Base-by-base conservation (phyloP, 768 basidiomycete genomes). In the Hygrocybe coccinea region DNA sequence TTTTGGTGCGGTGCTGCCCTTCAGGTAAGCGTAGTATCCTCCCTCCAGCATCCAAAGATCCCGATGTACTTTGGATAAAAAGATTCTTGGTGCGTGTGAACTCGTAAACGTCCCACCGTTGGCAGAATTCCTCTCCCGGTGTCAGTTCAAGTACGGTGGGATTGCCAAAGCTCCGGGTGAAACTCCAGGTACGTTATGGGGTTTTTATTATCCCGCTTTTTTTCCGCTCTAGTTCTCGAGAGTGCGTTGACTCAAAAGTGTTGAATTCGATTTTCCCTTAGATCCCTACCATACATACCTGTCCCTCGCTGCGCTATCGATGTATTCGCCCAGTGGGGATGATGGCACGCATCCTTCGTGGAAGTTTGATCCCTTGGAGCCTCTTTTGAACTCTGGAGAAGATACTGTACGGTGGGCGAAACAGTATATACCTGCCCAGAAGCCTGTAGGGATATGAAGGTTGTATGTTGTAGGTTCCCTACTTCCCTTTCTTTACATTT, bases 281-380 rank as follows among this genome's bases (percentile, higher is more conserved):
- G 95, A 99, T 73, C 93, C 95, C 0, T 95, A 92, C 65, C 95
- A 99, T 63, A 97, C 95, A 0, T 98, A 97, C 67, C 76, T 97
- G 29, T 84, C 91, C 2, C 72, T 97, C 35, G 94, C 95, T 0
- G 86, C 90, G 0, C 63, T 95, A 17, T 77, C 91, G 1, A 77
- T 95, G 64, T 82, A 80, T 68, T 74, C 81, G 33, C 79, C 80
- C n/a, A 65, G 64, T 3, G 50, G 62, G 29, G 68, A 69, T 10
- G 70, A 65, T 10, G 70, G 65, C 37, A 67, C 54, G 9, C 46
- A 33, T 29, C 56, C 65, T 33, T 72, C 80, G 22, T 88, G 87
- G 85, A 71, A 65, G 29, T 76, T 95, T 10, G 74, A 76, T 24
- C 67, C 72, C 1, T 67, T 95, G 19, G 83, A 95, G 61, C 81